These are phyloP conservation scores for Casuarina cunninghamiana DNA, from an alignment of 306 rosid species.

Conservation along the genomic window DNA sequence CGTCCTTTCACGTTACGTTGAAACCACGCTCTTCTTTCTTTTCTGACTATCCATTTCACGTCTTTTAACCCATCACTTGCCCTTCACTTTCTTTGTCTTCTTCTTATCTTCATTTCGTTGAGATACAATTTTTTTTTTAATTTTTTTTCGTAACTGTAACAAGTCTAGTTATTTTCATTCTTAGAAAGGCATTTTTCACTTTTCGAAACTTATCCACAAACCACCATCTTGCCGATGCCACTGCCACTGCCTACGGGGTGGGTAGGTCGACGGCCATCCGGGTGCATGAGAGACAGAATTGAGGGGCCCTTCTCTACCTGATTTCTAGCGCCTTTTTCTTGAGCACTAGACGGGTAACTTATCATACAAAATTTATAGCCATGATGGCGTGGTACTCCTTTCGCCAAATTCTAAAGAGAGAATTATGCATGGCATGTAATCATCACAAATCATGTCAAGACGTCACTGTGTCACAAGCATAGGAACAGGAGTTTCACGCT, in stretches of 20 bases:
- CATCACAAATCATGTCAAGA: slow-evolving; percentile 39
- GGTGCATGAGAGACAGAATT: no score
- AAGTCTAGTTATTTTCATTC: no score
- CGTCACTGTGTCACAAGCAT: slow-evolving; percentile 48
- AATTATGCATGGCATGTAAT: slow-evolving; percentile 36
- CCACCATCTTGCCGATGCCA: no score
- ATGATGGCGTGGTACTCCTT: background rate
- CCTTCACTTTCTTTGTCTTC: background rate
- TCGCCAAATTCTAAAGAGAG: background rate
- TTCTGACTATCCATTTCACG: background rate
- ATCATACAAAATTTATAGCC: background rate
- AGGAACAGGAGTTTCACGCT: slow-evolving; percentile 59
- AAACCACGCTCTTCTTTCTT: background rate
- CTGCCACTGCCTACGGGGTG: no score
- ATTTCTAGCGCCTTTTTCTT: background rate
- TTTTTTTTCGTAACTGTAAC: background rate
- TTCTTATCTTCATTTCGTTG: background rate
- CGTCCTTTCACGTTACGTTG: background rate
- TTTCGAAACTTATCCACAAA: no score
- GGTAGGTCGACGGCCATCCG: no score
- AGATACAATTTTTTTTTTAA: background rate
- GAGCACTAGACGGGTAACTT: background rate
- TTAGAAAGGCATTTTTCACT: no score
- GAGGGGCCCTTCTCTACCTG: no score
- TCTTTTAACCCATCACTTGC: background rate